Evolutionary conservation across 352 stramenopile genomes (phyloP).

Genomic region (Pythium pectinolyticum): DNA sequence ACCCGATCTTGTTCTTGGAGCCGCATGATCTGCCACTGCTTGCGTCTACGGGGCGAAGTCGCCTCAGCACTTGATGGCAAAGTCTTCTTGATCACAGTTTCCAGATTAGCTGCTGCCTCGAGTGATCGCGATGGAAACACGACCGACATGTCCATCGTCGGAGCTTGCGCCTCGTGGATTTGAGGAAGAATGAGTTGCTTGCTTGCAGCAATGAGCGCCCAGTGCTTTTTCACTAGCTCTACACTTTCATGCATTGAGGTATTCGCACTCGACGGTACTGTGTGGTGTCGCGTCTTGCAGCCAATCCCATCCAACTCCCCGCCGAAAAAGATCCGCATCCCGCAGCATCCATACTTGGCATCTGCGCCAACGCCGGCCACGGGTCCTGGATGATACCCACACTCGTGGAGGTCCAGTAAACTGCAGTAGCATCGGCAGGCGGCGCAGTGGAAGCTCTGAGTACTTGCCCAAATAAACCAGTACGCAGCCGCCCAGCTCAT

Average conservation of each 20-base stretch:
- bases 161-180: neutral
- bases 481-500: conserved; percentile 70
- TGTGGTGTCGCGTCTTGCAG: conserved; percentile 47
- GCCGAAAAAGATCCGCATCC: conserved; percentile 42
- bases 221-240: conserved; percentile 35
- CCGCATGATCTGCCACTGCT: conserved; percentile 54
- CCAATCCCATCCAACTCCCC: conserved; percentile 45
- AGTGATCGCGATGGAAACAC: conserved; percentile 2
- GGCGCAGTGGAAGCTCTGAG: conserved; percentile 51
- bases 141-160: conserved; percentile 20
- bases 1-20: conserved; percentile 69
- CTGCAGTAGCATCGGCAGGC: conserved; percentile 44
- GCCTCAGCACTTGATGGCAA: conserved; percentile 5
- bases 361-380: conserved; percentile 39
- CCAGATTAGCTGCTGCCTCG: neutral
- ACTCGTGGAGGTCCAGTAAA: conserved; percentile 44
- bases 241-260: conserved; percentile 26
- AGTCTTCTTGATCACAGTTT: conserved; percentile 1
- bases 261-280: conserved; percentile 3
- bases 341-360: conserved; percentile 58
- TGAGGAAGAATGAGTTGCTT: conserved; percentile 9
- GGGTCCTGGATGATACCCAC: conserved; percentile 46
- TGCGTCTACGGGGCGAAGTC: conserved; percentile 23
- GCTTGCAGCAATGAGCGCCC: conserved; percentile 34
- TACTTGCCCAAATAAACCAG: conserved; percentile 82